Base-by-base conservation (phyloP, 352 stramenopile genomes). In the Phytophthora pini region DNA sequence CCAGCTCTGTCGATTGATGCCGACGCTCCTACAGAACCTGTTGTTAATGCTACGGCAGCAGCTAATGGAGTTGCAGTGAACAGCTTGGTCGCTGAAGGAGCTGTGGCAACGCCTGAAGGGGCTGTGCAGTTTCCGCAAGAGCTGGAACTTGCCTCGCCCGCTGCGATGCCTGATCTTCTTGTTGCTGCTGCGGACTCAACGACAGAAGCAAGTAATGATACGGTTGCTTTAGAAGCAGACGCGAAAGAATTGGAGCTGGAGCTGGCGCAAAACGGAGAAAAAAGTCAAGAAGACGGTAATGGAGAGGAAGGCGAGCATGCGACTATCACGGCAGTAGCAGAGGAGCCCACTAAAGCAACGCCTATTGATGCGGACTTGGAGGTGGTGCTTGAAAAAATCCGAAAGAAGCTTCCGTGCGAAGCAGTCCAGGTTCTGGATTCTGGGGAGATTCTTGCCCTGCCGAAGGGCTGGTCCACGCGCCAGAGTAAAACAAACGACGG, bases 401-500 rank as follows among this genome's bases (percentile, higher is more conserved):
- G 86, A 56, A 71, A 77, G 22, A 84, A 82, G 77, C 66, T 91
- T 32, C 55, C 72, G 7, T 94, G 84, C 43, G 79, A 93, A 60
- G 71, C 61, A 2, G 84, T 86, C 3, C 63, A 82, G 32, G 77
- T 94, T 39, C 55, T 89, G 22, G 82, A 89, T 32, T 88, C 81
- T 10, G 87, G 87, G 5, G 87, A 94, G 59, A 86, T 94, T 36
- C 10, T 91, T 4, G 84, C 80, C 10, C 70, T 96, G 9, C 88
- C 88, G 0, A 91, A 91, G 43, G 88, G 82, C 11, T 96, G 88
- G 88, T 82, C 83, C 2, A 93, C 82, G 17, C 83, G 86, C 7
- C 77, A 87, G 52, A 94, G 84, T 61, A 90, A 90, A 60, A 92
- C 85, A n/a, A 87, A 94, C 53, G 80, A 85, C 31, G 84, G 84